A percentile compares a stretch with the other conserved stretches of the same genome.
These are phyloP conservation scores for Quillaja saponaria DNA, from an alignment of 306 rosid genomes.

Conservation along the genomic window DNA sequence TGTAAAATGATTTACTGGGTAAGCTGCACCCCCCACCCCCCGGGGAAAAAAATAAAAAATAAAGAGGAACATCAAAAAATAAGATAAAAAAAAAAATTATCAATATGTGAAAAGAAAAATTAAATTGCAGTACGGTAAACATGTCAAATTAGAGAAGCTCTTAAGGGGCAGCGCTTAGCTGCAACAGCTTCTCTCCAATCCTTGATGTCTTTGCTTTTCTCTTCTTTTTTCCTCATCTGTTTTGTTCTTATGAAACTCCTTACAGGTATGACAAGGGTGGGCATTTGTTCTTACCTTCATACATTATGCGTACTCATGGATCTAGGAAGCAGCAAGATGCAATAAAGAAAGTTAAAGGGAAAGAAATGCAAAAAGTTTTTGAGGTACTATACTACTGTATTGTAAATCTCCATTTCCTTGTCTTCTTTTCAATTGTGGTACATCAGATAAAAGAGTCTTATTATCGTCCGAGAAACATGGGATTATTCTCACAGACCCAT, in stretches of 20 bases:
- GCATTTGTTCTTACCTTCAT: constrained; percentile 82
- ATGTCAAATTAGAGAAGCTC: too few relatives aligned
- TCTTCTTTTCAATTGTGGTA: neutral
- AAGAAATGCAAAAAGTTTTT: constrained; percentile 70
- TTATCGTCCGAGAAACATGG: too few relatives aligned
- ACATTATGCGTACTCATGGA: constrained; percentile 90
- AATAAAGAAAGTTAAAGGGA: constrained; percentile 51
- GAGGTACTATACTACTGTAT: constrained; percentile 62
- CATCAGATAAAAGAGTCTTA: too few relatives aligned
- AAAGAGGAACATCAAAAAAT: too few relatives aligned
- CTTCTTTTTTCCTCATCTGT: neutral
- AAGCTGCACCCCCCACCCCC: too few relatives aligned
- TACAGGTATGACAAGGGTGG: constrained; percentile 86
- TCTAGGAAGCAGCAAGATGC: constrained; percentile 74
- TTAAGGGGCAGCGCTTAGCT: constrained; percentile 6
- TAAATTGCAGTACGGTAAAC: too few relatives aligned
- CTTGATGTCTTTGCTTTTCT: neutral
- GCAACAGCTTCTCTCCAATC: neutral
- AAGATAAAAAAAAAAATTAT: too few relatives aligned
- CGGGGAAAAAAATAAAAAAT: too few relatives aligned
- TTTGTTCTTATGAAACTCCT: constrained; percentile 8
- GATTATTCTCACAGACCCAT: too few relatives aligned
- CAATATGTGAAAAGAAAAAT: too few relatives aligned
- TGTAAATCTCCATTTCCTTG: constrained; percentile 18
- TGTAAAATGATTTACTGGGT: constrained; percentile 21